Evolutionary conservation across 371 early-diverging fungal genomes (phyloP), one percentile per base, ranked within the genome.

Genomic region (Mucor lusitanicus): DNA sequence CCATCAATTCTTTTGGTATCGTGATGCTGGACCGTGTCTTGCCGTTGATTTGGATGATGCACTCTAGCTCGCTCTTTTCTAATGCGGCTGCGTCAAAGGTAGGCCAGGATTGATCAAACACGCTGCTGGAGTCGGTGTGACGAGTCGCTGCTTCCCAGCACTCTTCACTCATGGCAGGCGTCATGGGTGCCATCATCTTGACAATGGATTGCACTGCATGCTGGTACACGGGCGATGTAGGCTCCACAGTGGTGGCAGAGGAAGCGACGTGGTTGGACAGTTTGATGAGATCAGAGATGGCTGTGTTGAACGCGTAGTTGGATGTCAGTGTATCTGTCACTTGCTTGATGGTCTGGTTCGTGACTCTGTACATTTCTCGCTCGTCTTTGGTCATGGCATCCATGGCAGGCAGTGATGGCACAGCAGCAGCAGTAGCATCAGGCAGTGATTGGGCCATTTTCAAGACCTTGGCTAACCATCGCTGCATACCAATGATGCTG

Each of bases 401-500:
- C 39, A 79, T 32, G 7, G 65, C 13, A 21, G 72, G 69, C 6
- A 65, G 15, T 4, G 44, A 30, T n/a, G n/a, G n/a, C n/a, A n/a
- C n/a, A n/a, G n/a, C n/a, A n/a, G n/a, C n/a, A n/a, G n/a, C n/a
- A n/a, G n/a, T n/a, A n/a, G n/a, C n/a, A n/a, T n/a, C n/a, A n/a
- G 63, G 54, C 7, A 50, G 61, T 12, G 69, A 37, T 40, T 70
- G 63, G 2, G 79, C 74, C 1, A 77, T 46, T 19, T 78, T 80
- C 6, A 79, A 70, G 1, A 90, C 85, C 37, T 88, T 86, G 39
- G 75, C 60, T 50, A 95, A 75, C 91, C 93, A 96, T 35, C 96
- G 82, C 72, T 92, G 90, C 94, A 96, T 95, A 8, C 98, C 98
- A 7, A 95, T 85, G 58, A 96, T 94, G 66, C 94, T 94, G 28